Evolutionary conservation across 192 early-diverging fungal genomes (phyloP), one percentile per base, ranked within the genome.

Genomic region (Lunasporangiospora selenospora): DNA sequence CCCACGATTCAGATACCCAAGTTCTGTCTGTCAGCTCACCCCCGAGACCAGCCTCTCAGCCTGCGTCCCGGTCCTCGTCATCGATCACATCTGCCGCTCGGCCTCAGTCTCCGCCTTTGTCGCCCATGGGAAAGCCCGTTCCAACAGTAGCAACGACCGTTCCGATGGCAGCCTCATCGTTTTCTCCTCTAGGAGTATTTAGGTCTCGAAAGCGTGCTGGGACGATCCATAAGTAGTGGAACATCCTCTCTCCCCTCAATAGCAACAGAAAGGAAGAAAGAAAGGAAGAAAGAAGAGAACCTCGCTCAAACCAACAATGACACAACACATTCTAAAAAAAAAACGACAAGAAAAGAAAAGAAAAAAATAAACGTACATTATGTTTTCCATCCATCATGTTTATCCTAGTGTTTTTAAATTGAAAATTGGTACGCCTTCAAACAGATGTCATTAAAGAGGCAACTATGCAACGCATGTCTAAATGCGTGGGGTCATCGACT

Each of bases 191-290:
- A 18, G 57, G 57, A 18, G 67, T 71, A 18, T 71, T 71, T 34
- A 61, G 58, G 23, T 45, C 67, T 15, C 67, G 67, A 42, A 71
- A 57, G 54, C 43, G 67, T 37, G 67, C 67, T 2, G 58, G 58
- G 4, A 71, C 67, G n/a, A 29, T 71, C n/a, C 44, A 62, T 30
- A 50, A 62, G 30, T 47, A 15, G 29, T 47, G n/a, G 12, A 29
- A 1, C 29, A 1, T 47, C 45, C 45, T 47, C 26, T 5, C 29
- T 26, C 1, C 29, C 26, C 1, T 26, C 24, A 47, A 47, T 47
- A 16, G 6, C 44, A 5, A 12, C 44, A 55, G 40, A n/a, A n/a
- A n/a, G n/a, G n/a, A n/a, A n/a, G n/a, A n/a, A n/a, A n/a, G n/a
- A n/a, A n/a, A n/a, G n/a, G n/a, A n/a, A n/a, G n/a, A n/a, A n/a